Evolutionary conservation across 2,329 filamentous ascomycete species (phyloP).

Genomic region (Parastagonospora nodorum): DNA sequence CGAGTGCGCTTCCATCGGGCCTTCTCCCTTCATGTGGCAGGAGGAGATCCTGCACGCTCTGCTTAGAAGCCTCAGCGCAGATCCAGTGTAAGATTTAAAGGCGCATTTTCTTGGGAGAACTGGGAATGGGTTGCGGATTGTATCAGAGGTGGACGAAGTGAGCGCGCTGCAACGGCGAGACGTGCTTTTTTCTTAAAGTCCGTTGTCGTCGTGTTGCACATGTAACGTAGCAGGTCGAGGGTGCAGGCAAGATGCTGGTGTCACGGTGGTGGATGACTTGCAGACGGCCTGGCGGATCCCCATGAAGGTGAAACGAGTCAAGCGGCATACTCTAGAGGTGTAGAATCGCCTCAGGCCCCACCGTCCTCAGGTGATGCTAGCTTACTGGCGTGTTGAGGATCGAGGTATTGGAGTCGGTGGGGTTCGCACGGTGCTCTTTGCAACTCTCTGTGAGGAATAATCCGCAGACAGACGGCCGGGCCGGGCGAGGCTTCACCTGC

Average conservation of each 20-base stretch:
- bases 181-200: background rate
- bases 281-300: constrained; percentile 1
- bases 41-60: background rate
- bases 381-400: background rate
- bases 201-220: background rate
- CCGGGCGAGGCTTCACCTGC: too few relatives aligned
- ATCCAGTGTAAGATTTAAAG: too few relatives aligned
- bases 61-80: background rate
- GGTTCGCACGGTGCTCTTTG: constrained; percentile 3
- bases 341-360: constrained; percentile 15
- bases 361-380: constrained; percentile 8
- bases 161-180: background rate
- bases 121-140: too few relatives aligned
- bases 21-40: constrained; percentile 15
- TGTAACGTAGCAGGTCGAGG: background rate
- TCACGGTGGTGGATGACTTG: constrained; percentile 19
- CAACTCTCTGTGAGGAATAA: too few relatives aligned
- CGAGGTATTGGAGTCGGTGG: background rate
- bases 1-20: constrained; percentile 22
- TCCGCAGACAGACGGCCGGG: too few relatives aligned
- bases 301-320: constrained; percentile 26
- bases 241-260: constrained; percentile 11
- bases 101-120: too few relatives aligned
- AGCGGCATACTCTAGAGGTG: constrained; percentile 26
- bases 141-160: background rate